Conservation (phyloP, 2,329 filamentous ascomycete genomes). For the Teratosphaeria epicoccoides region DNA sequence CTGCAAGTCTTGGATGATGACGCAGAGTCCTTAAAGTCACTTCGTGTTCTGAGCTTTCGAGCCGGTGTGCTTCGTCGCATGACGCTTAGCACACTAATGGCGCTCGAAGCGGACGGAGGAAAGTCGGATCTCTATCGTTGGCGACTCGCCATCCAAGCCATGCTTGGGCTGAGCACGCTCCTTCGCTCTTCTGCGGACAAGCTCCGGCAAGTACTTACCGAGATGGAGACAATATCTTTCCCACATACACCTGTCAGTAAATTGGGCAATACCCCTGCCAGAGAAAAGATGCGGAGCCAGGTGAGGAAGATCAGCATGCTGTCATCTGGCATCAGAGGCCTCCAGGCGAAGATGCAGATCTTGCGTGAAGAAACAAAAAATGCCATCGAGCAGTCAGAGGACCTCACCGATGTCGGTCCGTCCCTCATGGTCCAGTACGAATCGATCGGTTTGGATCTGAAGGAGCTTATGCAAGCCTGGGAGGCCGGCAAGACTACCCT, state of each 20-base stretch:
- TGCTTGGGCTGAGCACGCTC: slow-evolving; percentile 50
- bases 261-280: slow-evolving; percentile 45
- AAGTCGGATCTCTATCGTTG: slow-evolving; percentile 67
- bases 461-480: slow-evolving; percentile 42
- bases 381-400: slow-evolving; percentile 58
- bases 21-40: slow-evolving; percentile 63
- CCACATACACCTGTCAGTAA: slow-evolving; percentile 47
- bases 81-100: slow-evolving; percentile 77
- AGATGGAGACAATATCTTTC: slow-evolving; percentile 55
- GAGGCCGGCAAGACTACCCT: slow-evolving; percentile 65
- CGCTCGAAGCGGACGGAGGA: slow-evolving; percentile 71
- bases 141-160: slow-evolving; percentile 65
- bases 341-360: slow-evolving; percentile 91
- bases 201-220: slow-evolving; percentile 58
- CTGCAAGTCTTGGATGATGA: slow-evolving; percentile 61
- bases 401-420: slow-evolving; percentile 55
- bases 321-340: slow-evolving; percentile 77
- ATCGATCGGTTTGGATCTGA: slow-evolving; percentile 79
- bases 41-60: slow-evolving; percentile 55
- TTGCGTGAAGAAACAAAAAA: slow-evolving; percentile 80
- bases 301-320: slow-evolving; percentile 79
- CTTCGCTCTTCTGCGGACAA: slow-evolving; percentile 54
- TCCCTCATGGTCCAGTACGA: slow-evolving; percentile 85
- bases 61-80: slow-evolving; percentile 74
- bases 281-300: slow-evolving; percentile 75